Conservation (phyloP, 139 green algal species). For the Picochlorum sp. region DNA sequence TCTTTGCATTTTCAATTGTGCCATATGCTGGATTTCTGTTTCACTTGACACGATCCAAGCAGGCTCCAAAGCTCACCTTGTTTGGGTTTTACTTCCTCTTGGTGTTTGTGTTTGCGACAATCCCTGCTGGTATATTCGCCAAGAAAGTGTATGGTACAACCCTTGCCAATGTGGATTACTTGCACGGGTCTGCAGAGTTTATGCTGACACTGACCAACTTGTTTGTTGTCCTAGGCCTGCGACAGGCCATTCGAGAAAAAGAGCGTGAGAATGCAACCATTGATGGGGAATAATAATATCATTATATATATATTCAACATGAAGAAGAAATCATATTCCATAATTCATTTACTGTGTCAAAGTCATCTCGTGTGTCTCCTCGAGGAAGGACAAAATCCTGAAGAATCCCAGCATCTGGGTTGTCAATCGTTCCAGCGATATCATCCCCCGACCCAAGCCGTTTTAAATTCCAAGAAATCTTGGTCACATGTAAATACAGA, state of each 20-base stretch:
- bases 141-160: slow-evolving; percentile 72
- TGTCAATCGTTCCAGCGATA: slow-evolving; percentile 34
- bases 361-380: not conserved
- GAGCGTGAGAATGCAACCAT: slow-evolving; percentile 10
- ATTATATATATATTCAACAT: not conserved
- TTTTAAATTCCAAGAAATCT: slow-evolving; percentile 45
- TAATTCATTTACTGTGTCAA: slow-evolving; percentile 20
- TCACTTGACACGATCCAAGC: slow-evolving; percentile 55
- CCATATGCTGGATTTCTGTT: slow-evolving; percentile 94
- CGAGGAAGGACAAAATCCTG: slow-evolving; percentile 22
- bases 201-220: slow-evolving; percentile 96
- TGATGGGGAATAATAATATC: not conserved
- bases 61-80: slow-evolving; percentile 46
- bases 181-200: slow-evolving; percentile 90
- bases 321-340: slow-evolving; percentile 23
- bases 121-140: slow-evolving; percentile 86
- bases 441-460: slow-evolving; percentile 1
- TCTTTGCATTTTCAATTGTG: slow-evolving; percentile 83
- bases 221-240: slow-evolving; percentile 66
- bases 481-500: slow-evolving; percentile 55
- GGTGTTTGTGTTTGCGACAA: slow-evolving; percentile 89
- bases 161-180: slow-evolving; percentile 93
- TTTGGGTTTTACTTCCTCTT: slow-evolving; percentile 97
- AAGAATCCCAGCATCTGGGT: slow-evolving; percentile 11
- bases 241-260: slow-evolving; percentile 38